These are phyloP conservation scores for Lunularia cruciata DNA, from an alignment of 225 moss, liverwort and hornwort genomes.

Conservation along the genomic window DNA sequence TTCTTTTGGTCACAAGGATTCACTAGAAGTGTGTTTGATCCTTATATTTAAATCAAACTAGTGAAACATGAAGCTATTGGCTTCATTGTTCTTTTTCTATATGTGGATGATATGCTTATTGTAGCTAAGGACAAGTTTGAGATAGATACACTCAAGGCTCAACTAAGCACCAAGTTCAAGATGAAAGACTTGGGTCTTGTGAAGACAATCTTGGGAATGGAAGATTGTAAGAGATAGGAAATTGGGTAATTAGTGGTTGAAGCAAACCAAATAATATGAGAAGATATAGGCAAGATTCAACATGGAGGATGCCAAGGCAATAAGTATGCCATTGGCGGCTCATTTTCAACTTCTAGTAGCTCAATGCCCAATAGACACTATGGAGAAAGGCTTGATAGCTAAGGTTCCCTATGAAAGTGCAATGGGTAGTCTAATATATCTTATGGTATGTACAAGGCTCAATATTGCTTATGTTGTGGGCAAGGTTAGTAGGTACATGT, in stretches of 20 bases:
- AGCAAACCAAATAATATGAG: not conserved
- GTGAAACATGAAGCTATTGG: too few species aligned
- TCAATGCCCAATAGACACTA: not conserved
- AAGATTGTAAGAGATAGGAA: not conserved
- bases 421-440: constrained; percentile 15
- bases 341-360: constrained; percentile 1
- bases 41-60: too few species aligned
- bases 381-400: too few species aligned
- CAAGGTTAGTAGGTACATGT: too few species aligned
- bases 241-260: not conserved
- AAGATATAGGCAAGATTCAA: constrained; percentile 9
- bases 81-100: too few species aligned
- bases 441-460: too few species aligned
- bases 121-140: not conserved
- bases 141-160: constrained; percentile 8
- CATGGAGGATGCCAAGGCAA: not conserved
- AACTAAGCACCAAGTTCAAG: not conserved
- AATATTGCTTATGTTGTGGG: too few species aligned
- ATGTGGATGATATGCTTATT: too few species aligned
- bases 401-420: constrained; percentile 22
- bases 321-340: constrained; percentile 7
- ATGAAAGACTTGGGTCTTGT: constrained; percentile 13
- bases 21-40: too few species aligned
- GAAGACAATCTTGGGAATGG: constrained; percentile 10
- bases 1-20: too few species aligned